Percentiles rank a stretch among this genome's conserved stretches.
phyloP scores from a whole-genome alignment of 1,139 yeast genomes.

The Blastobotrys ciferrii region DNA sequence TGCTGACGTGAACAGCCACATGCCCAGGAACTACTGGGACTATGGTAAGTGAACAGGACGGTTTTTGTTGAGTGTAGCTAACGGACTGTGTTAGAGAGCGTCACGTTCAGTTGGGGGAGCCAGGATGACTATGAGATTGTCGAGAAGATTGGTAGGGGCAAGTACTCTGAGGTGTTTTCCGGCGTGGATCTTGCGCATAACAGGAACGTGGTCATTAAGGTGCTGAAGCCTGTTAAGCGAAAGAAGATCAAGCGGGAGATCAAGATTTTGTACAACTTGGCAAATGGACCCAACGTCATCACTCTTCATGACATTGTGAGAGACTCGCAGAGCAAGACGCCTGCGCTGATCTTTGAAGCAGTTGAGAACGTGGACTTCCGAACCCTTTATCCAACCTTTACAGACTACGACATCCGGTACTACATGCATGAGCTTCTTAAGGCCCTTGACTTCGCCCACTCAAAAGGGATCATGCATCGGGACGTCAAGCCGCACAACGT shows the following conservation, averaged over 20 bases:
- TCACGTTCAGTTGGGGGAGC: slow-evolving; percentile 49
- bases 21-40: slow-evolving; percentile 87
- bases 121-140: slow-evolving; percentile 79
- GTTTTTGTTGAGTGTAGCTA: not conserved
- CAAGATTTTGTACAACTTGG: slow-evolving; percentile 77
- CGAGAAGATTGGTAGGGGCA: slow-evolving; percentile 87
- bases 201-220: slow-evolving; percentile 65
- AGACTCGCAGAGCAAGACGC: slow-evolving; percentile 80
- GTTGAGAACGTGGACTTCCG: slow-evolving; percentile 85
- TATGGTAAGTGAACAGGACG: slow-evolving; percentile 43
- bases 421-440: slow-evolving; percentile 81
- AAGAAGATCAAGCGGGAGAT: slow-evolving; percentile 92
- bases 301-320: slow-evolving; percentile 75
- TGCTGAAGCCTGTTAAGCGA: slow-evolving; percentile 87
- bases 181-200: slow-evolving; percentile 49
- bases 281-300: slow-evolving; percentile 77
- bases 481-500: slow-evolving; percentile 97
- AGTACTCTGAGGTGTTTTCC: slow-evolving; percentile 88
- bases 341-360: slow-evolving; percentile 84
- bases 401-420: slow-evolving; percentile 71
- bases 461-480: slow-evolving; percentile 95
- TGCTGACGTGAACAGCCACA: slow-evolving; percentile 69
- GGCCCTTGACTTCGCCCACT: slow-evolving; percentile 87
- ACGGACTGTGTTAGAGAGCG: slow-evolving; percentile 34
- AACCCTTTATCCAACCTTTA: slow-evolving; percentile 77